Base-by-base conservation (phyloP, 2,329 filamentous ascomycete species). In the Ilyonectria destructans region DNA sequence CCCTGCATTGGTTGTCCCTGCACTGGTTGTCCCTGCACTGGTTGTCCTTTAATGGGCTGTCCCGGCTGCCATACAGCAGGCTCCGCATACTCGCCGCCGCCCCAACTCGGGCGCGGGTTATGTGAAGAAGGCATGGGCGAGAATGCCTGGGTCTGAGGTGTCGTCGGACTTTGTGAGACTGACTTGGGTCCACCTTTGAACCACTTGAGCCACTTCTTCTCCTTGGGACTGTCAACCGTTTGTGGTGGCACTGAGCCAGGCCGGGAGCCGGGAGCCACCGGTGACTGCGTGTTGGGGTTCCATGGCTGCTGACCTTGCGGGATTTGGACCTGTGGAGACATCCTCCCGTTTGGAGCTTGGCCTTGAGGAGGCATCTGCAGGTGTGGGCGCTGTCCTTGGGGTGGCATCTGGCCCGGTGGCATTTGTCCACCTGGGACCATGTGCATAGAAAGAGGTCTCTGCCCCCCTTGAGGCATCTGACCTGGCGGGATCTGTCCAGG, bases 151-250 rank as follows among this genome's bases (percentile, higher is more conserved):
- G 56, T 48, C 9, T 69, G 40, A 4, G 70, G 67, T 1, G 66
- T 69, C 8, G 71, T 74, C 8, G 74, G 72, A 4, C 67, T 75
- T 1, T 67, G 69, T 1, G 67, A 60, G n/a, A 63, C 64, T 55
- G 74, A 64, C 13, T 76, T 76, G 23, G 65, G 65, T 6, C 74
- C 71, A 7, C 71, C 73, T 31, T 76, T 76, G 45, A 74, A 57
- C 68, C 73, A 76, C 37, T 75, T 76, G 48, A 75, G 46, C 74
- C 74, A 76, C 59, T 71, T 75, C 67, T 74, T 75, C 46, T 75
- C 73, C 37, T 73, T 76, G 6, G 71, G 65, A 35, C 71, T 74
- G 7, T 69, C 63, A 5, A 59, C 48, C 6, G 64, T 37, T 51
- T 69, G 65, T n/a, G 70, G 51, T 5, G 74, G 74, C 19, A 72